A percentile compares a stretch with the other conserved stretches of the same genome.
Evolutionary conservation across 441 rosid genomes (phyloP).

Genomic region (Gossypium trilobum): DNA sequence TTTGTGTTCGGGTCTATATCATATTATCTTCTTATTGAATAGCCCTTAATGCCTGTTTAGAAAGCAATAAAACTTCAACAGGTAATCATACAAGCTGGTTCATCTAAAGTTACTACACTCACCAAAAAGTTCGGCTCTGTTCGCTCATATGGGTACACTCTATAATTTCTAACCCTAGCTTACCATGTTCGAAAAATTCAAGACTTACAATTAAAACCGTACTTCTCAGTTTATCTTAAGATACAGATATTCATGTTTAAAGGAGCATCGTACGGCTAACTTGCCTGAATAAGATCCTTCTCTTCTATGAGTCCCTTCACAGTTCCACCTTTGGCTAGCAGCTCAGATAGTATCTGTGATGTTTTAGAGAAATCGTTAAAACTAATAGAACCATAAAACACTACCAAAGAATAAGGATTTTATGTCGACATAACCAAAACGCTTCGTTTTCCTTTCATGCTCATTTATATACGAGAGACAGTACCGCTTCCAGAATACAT

Average conservation of each 20-base stretch:
- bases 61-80: background rate
- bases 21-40: background rate
- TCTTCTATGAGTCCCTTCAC: slow-evolving; percentile 69
- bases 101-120: background rate
- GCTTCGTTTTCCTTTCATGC: background rate
- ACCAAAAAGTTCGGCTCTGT: background rate
- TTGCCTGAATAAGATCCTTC: slow-evolving; percentile 84
- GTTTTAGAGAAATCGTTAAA: slow-evolving; percentile 2
- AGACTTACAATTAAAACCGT: background rate
- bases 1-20: background rate
- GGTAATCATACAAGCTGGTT: background rate
- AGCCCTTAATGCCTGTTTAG: background rate
- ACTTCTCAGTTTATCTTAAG: background rate
- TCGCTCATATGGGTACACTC: background rate
- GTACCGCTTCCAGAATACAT: no score
- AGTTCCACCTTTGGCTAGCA: slow-evolving; percentile 83
- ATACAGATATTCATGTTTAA: background rate
- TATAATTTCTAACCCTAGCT: background rate
- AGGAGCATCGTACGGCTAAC: slow-evolving; percentile 17
- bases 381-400: background rate
- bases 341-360: slow-evolving; percentile 69
- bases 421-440: background rate
- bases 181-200: background rate
- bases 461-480: background rate
- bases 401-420: background rate